Percentiles rank a stretch among this genome's conserved stretches.
phyloP scores from a whole-genome alignment of 805 yeast genomes.

The Starmerella kuoi region DNA sequence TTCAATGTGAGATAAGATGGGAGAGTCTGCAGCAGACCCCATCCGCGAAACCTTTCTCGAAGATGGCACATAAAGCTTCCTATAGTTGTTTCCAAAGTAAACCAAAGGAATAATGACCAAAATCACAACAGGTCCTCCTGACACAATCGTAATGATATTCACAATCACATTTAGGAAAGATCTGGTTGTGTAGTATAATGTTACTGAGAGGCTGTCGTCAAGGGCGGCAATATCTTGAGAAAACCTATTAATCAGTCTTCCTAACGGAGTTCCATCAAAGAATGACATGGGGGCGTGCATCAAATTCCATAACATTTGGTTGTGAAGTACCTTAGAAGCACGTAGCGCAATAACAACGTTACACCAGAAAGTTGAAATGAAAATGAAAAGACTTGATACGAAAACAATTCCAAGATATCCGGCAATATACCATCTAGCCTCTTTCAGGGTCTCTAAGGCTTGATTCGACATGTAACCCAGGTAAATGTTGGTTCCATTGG shows the following conservation, averaged over 20 bases:
- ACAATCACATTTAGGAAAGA: conserved; percentile 43
- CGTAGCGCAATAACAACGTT: conserved; percentile 16
- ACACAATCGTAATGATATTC: conserved; percentile 44
- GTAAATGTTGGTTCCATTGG: conserved; percentile 18
- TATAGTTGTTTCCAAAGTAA: conserved; percentile 51
- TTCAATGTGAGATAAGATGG: conserved; percentile 68
- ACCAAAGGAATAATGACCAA: conserved; percentile 45
- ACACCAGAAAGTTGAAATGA: conserved; percentile 23
- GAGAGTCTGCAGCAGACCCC: conserved; percentile 55
- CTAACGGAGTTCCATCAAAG: conserved; percentile 70
- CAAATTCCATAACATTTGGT: conserved; percentile 42
- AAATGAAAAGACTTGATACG: conserved; percentile 25
- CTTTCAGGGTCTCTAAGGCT: conserved; percentile 13
- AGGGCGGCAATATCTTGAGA: conserved; percentile 68
- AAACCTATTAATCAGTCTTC: conserved; percentile 64
- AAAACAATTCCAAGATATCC: conserved; percentile 63
- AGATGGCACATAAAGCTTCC: conserved; percentile 51
- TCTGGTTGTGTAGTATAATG: conserved; percentile 41
- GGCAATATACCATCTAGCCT: conserved; percentile 44
- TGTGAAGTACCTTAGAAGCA: conserved; percentile 33
- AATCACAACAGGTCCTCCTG: conserved; percentile 59
- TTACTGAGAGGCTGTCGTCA: conserved; percentile 57
- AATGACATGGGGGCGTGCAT: conserved; percentile 65
- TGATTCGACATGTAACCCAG: conserved; percentile 23
- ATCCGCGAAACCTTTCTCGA: conserved; percentile 69